Base-by-base conservation (phyloP, 495 filamentous ascomycete species). In the Penicillium silybi region DNA sequence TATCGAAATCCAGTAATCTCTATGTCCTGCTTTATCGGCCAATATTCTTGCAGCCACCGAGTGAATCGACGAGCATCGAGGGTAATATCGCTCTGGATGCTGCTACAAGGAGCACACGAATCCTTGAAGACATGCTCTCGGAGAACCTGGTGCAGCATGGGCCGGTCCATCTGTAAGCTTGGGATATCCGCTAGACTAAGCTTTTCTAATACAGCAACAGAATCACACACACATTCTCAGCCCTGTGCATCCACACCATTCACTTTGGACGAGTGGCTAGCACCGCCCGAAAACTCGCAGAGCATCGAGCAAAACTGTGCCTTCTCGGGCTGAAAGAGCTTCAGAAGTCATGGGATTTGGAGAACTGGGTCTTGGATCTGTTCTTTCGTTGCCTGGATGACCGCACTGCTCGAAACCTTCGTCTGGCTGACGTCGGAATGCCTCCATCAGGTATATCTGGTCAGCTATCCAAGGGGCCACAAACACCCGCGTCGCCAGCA, bases 241-340 rank as follows among this genome's bases (percentile, higher is more conserved):
- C 74, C 7, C 54, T 78, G 5, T 78, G 74, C 45, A 75, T 76
- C 52, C 74, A 76, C 46, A 75, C 74, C 4, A 73, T 78, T 20
- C 63, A 68, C 44, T 70, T 71, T 48, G 67, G 68, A 11, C 67
- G 74, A 20, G 62, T 64, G 0, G 56, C 61, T 7, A 63, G 65
- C 7, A 72, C 73, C 16, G 62, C 68, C 1, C 64, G 70, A 0
- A 75, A 72, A 32, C 57, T 78, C 1, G 72, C 75, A 20, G 74
- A 78, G 42, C 71, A 77, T 54, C 65, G 75, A 26, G 75, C 75
- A 2, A 67, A 75, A 13, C 47, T 77, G 3, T 78, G 75, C 46
- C 61, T 78, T 0, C 57, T 78, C 2, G 71, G 73, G 0, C 42
- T 78, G 8, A 69, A 75, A 39, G 75, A 78, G 39, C 52, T 78